Conservation (phyloP, 305 asterid species). For the Caryopteris hybrid region DNA sequence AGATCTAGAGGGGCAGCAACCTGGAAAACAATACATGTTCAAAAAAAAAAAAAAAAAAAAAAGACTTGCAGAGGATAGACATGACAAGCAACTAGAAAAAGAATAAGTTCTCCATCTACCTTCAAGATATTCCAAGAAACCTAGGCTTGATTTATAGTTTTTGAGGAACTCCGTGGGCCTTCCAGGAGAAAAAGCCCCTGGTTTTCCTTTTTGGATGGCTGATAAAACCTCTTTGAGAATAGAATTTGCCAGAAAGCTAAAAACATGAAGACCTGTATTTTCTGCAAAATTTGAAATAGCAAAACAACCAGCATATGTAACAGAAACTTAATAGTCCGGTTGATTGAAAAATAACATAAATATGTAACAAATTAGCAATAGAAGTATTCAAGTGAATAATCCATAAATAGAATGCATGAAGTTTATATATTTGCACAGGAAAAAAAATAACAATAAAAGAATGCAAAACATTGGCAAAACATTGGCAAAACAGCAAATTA, state of each 20-base stretch:
- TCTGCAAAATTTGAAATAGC: slow-evolving; percentile 44
- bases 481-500: neutral
- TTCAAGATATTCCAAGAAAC: slow-evolving; percentile 83
- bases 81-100: neutral
- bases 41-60: slow-evolving; percentile 18
- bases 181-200: slow-evolving; percentile 96
- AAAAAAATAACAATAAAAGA: neutral
- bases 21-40: slow-evolving; percentile 45
- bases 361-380: slow-evolving; percentile 4
- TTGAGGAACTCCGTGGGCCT: slow-evolving; percentile 81
- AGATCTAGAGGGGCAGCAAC: slow-evolving; percentile 67
- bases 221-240: slow-evolving; percentile 84
- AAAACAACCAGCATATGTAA: slow-evolving; percentile 20
- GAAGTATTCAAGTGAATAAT: neutral
- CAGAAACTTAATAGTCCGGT: slow-evolving; percentile 5
- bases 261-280: slow-evolving; percentile 94
- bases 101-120: slow-evolving; percentile 35
- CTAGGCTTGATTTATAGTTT: slow-evolving; percentile 87
- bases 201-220: slow-evolving; percentile 89
- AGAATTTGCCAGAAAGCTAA: slow-evolving; percentile 90
- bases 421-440: neutral
- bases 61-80: neutral
- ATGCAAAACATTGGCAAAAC: neutral
- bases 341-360: slow-evolving; percentile 1
- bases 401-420: neutral